phyloP scores from a whole-genome alignment of 2,329 filamentous ascomycete genomes.

The Botrytis medusae region DNA sequence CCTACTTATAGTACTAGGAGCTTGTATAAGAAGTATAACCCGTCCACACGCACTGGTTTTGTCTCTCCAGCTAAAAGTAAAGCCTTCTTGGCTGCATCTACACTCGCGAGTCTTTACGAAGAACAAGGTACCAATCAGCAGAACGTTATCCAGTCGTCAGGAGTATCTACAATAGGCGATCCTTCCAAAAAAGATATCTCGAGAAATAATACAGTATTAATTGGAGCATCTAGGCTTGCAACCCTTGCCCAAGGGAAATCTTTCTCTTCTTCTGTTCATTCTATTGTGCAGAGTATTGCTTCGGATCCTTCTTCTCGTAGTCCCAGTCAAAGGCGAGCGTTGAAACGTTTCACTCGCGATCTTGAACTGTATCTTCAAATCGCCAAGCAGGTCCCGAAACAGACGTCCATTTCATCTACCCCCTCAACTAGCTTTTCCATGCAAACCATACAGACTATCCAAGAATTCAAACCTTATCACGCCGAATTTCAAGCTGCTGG shows the following conservation, averaged over 20 bases:
- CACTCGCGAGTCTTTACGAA: conserved; percentile 21
- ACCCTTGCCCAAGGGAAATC: conserved; percentile 16
- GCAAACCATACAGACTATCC: conserved; percentile 55
- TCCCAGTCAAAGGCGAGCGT: conserved; percentile 46
- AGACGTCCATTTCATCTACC: conserved; percentile 36
- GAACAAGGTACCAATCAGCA: neutral
- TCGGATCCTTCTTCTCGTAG: conserved; percentile 42
- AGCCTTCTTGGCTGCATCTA: conserved; percentile 21
- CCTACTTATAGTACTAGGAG: conserved; percentile 31
- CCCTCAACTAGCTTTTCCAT: conserved; percentile 42
- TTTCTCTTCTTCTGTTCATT: conserved; percentile 25
- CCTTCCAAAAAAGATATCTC: neutral
- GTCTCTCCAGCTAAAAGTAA: conserved; percentile 3
- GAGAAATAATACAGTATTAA: conserved; percentile 4
- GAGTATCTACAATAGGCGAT: neutral
- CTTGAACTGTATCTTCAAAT: conserved; percentile 46
- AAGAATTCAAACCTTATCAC: conserved; percentile 54
- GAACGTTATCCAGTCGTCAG: neutral
- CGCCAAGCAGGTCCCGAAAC: conserved; percentile 43
- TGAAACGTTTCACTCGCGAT: conserved; percentile 46
- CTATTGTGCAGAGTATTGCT: conserved; percentile 28
- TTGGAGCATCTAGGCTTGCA: conserved; percentile 14
- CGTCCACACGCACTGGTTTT: conserved; percentile 1
- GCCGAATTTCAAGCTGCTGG: conserved; percentile 54
- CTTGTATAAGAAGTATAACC: conserved; percentile 23